phyloP scores from a whole-genome alignment of 2,329 filamentous ascomycete genomes.

The Cryphonectria naterciae region DNA sequence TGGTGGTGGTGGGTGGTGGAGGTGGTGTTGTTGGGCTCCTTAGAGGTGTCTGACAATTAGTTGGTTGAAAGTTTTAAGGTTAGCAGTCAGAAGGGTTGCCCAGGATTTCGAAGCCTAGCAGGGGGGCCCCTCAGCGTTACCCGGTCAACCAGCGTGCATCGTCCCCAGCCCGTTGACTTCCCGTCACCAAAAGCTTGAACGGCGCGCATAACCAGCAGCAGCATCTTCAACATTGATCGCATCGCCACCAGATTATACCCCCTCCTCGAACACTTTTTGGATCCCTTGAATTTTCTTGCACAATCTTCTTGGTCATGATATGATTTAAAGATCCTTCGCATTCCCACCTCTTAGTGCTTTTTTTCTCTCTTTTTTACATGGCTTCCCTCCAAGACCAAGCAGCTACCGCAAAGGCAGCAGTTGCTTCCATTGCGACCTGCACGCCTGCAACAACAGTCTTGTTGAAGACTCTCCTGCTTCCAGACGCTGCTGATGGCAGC shows the following conservation, averaged over 20 bases:
- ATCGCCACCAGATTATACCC: slow-evolving; percentile 11
- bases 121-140: slow-evolving; percentile 28
- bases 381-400: slow-evolving; percentile 44
- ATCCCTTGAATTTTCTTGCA: slow-evolving; percentile 33
- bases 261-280: not conserved
- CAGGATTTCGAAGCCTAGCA: not conserved
- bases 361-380: slow-evolving; percentile 40
- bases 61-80: not conserved
- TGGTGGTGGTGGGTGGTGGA: slow-evolving; percentile 3
- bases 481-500: slow-evolving; percentile 37
- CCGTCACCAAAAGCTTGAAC: slow-evolving; percentile 8
- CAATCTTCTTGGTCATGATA: slow-evolving; percentile 38
- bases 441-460: slow-evolving; percentile 48
- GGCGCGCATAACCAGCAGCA: not conserved
- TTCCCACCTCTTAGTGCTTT: slow-evolving; percentile 31
- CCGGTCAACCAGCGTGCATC: slow-evolving; percentile 30
- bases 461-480: slow-evolving; percentile 51
- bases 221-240: not conserved
- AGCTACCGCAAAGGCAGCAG: slow-evolving; percentile 51
- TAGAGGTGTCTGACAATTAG: not conserved
- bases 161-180: slow-evolving; percentile 4
- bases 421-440: slow-evolving; percentile 52
- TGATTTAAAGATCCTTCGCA: slow-evolving; percentile 39
- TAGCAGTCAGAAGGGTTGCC: not conserved
- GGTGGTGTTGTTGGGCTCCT: not conserved